Evolutionary conservation across 2,329 filamentous ascomycete genomes (phyloP).

Genomic region (Apiospora pterosperma): DNA sequence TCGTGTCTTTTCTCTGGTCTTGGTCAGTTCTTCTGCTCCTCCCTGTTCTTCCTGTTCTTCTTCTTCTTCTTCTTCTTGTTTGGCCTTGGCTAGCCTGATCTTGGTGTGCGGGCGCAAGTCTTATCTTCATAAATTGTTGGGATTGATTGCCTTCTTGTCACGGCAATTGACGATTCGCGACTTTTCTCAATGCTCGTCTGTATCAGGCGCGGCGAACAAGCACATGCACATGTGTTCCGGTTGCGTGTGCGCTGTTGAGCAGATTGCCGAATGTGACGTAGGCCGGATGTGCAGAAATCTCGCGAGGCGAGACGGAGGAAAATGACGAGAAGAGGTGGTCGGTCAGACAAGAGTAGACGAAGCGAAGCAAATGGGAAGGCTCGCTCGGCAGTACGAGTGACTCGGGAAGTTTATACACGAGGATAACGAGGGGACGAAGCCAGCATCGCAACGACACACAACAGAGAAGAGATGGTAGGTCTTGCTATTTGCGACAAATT

Average conservation of each 20-base stretch:
- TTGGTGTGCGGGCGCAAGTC: neutral
- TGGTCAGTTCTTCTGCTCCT: neutral
- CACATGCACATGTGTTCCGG: neutral
- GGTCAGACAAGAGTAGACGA: neutral
- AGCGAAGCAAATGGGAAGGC: conserved; percentile 1
- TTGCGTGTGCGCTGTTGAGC: neutral
- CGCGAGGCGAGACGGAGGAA: neutral
- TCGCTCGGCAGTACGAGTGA: conserved; percentile 4
- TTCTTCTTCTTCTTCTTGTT: neutral
- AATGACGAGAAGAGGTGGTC: neutral
- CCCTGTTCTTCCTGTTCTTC: neutral
- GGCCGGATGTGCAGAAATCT: neutral
- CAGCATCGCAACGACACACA: conserved; percentile 8
- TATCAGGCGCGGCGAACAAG: neutral
- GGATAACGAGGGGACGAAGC: conserved; percentile 8
- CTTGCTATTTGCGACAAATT: conserved; percentile 2
- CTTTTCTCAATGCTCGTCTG: neutral
- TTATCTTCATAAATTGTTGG: neutral
- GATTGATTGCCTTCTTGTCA: neutral
- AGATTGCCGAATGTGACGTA: neutral
- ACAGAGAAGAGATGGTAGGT: neutral
- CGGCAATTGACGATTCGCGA: neutral
- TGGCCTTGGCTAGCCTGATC: neutral
- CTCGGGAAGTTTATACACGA: conserved; percentile 3
- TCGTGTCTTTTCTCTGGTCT: neutral